A percentile compares a stretch with the other conserved stretches of the same genome.
phyloP scores from a whole-genome alignment of 495 filamentous ascomycete species.

The Bombardia bombarda region DNA sequence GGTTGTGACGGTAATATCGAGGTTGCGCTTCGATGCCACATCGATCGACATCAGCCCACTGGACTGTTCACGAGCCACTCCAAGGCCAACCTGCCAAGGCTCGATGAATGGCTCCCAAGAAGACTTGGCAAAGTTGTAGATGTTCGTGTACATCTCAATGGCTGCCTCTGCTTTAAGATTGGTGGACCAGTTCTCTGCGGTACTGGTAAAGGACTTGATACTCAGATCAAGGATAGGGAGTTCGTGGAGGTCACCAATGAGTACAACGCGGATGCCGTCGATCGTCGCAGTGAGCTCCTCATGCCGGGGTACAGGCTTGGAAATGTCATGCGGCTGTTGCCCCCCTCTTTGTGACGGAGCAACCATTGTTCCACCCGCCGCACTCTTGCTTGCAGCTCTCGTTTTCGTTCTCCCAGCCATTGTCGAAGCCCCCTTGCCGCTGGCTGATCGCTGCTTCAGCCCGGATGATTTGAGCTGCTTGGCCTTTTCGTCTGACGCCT shows the following conservation, averaged over 20 bases:
- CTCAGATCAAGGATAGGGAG: conserved; percentile 90
- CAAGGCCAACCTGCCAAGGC: conserved; percentile 90
- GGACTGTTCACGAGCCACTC: conserved; percentile 69
- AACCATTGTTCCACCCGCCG: not conserved
- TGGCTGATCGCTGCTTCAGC: conserved; percentile 56
- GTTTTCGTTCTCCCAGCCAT: conserved; percentile 30
- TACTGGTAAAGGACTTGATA: conserved; percentile 78
- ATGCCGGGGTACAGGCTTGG: conserved; percentile 32
- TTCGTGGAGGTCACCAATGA: conserved; percentile 94
- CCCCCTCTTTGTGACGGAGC: conserved; percentile 4
- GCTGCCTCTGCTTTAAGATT: conserved; percentile 79
- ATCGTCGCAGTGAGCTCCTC: conserved; percentile 80
- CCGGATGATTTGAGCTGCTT: conserved; percentile 53
- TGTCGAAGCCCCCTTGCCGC: conserved; percentile 56
- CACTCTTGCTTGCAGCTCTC: conserved; percentile 18
- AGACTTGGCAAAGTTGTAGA: conserved; percentile 98
- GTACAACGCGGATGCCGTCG: conserved; percentile 82
- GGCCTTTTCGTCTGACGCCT: conserved; percentile 47
- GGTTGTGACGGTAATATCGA: conserved; percentile 89
- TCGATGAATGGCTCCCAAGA: conserved; percentile 96
- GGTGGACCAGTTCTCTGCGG: conserved; percentile 83
- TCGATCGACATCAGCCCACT: conserved; percentile 76
- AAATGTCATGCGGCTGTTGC: conserved; percentile 25
- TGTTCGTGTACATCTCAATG: conserved; percentile 88
- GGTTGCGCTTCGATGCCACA: conserved; percentile 73